Evolutionary conservation across 768 basidiomycete species (phyloP).

Genomic region (Suillus tomentosus): DNA sequence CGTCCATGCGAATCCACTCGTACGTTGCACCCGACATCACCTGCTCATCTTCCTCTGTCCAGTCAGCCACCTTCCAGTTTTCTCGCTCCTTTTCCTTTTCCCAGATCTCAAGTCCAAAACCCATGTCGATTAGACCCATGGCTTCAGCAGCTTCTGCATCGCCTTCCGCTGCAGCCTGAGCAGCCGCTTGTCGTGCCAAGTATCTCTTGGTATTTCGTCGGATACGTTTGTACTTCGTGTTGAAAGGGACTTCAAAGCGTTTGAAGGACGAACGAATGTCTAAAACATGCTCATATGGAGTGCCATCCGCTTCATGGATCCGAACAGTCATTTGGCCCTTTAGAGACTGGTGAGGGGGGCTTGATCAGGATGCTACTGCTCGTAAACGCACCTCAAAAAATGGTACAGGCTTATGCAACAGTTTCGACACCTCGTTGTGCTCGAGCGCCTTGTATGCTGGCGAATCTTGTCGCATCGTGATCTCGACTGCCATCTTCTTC

Average conservation of each 20-base stretch:
- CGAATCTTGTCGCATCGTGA: conserved; percentile 88
- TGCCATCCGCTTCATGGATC: conserved; percentile 98
- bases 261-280: conserved; percentile 88
- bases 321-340: conserved; percentile 98
- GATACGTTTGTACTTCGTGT: conserved; percentile 97
- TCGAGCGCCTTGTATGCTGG: conserved; percentile 71
- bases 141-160: conserved; percentile 91
- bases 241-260: conserved; percentile 97
- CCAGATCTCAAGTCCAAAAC: conserved; percentile 93
- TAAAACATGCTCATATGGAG: conserved; percentile 97
- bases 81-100: conserved; percentile 92
- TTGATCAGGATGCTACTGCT: conserved; percentile 5
- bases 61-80: conserved; percentile 96
- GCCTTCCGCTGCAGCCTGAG: conserved; percentile 90
- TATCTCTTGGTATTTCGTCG: conserved; percentile 95
- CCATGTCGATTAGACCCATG: conserved; percentile 92
- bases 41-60: conserved; percentile 96
- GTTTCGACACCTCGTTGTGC: conserved; percentile 66
- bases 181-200: conserved; percentile 88
- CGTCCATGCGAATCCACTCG: conserved; percentile 99
- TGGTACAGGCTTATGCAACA: conserved; percentile 77
- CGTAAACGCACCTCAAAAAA: conserved; percentile 76
- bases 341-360: conserved; percentile 3
- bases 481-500: conserved; percentile 98
- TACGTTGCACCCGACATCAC: conserved; percentile 95